Evolutionary conservation across 1,139 yeast genomes (phyloP), one percentile per base, ranked within the genome.

Genomic region (Zygoascus hellenicus): DNA sequence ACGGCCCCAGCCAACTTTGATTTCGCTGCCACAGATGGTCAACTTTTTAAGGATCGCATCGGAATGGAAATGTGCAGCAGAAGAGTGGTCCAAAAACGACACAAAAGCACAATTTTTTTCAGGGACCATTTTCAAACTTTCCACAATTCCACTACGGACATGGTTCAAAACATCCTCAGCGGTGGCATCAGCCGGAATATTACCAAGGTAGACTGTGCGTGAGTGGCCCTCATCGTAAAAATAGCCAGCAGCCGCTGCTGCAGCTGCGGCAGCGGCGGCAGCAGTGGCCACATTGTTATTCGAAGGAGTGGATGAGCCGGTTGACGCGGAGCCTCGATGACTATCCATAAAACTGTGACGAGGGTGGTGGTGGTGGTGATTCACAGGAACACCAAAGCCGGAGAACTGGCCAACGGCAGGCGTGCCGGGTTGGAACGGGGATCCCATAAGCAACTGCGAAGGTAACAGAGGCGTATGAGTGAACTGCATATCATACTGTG

Each of bases 81-180:
- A 42, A 56, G 65, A 52, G 60, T 71, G 58, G 65, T 70, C 68
- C 63, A 80, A 59, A 70, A 81, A 62, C 55, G 72, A 58, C 59
- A 66, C 55, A 75, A 77, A 54, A 57, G 73, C 61, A 63, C 72
- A 54, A 59, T 59, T 54, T 72, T 75, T 77, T 40, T 77, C 79
- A 1, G 80, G 76, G 14, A 77, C 61, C 50, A 71, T 69, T 50
- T 73, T 69, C 51, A 72, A 82, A 50, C 80, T 80, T 68, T 92
- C 98, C 50, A 92, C 80, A 16, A 89, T 81, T 19, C 97, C 97
- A 29, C 95, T 83, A 57, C 95, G 78, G 29, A 92, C 96, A 63
- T 87, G 92, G 62, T 88, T 92, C 60, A 92, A 73, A 48, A 92
- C 69, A 59, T 88, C 96, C 58, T 84, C 81, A 3, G 94, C 81